Percentiles rank a stretch among this genome's conserved stretches.
Evolutionary conservation across 2,329 filamentous ascomycete genomes (phyloP).

Genomic region (Claviceps sp.): DNA sequence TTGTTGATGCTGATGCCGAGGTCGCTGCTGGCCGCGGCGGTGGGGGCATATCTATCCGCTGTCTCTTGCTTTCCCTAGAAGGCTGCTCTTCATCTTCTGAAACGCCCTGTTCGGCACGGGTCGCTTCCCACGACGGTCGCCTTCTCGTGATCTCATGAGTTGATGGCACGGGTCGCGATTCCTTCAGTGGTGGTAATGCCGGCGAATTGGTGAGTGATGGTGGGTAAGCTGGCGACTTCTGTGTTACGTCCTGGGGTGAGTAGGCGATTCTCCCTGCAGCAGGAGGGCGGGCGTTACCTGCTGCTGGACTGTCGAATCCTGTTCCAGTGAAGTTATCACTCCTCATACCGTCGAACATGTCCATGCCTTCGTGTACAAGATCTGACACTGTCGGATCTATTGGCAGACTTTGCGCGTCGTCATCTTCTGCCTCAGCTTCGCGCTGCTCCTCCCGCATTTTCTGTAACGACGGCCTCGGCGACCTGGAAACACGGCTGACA

Average conservation of each 20-base stretch:
- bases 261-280: neutral
- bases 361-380: constrained; percentile 28
- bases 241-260: constrained; percentile 5
- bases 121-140: constrained; percentile 1
- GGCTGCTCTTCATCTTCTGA: constrained; percentile 11
- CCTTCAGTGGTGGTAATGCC: neutral
- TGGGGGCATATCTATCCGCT: constrained; percentile 13
- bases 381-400: constrained; percentile 13
- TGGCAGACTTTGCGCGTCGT: constrained; percentile 8
- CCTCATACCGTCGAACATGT: constrained; percentile 24
- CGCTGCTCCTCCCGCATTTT: constrained; percentile 1
- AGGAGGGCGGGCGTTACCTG: constrained; percentile 1
- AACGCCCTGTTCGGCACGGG: constrained; percentile 7
- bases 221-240: neutral
- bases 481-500: constrained; percentile 14
- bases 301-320: constrained; percentile 5
- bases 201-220: neutral
- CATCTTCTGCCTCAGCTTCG: constrained; percentile 14
- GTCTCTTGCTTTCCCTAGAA: constrained; percentile 14
- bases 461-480: constrained; percentile 3
- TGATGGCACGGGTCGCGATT: neutral
- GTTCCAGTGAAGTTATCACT: constrained; percentile 7
- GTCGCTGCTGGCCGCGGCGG: constrained; percentile 11
- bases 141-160: neutral
- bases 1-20: constrained; percentile 11